Percentiles rank a stretch among this genome's conserved stretches.
Conservation (phyloP, 306 rosid species). For the Spatholobus suberectus region DNA sequence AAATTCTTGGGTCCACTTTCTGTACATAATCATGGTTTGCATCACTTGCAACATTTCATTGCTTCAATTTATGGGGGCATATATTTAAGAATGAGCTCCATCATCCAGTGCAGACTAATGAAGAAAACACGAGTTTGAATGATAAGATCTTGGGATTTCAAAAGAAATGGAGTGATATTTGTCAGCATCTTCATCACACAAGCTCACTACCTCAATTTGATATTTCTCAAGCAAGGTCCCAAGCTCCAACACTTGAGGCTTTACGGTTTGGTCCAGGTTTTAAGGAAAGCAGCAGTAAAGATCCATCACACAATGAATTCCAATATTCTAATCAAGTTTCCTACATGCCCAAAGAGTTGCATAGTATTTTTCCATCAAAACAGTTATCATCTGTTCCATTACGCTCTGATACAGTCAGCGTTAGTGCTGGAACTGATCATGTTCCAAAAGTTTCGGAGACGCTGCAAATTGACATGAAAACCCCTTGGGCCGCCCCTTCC, state of each 20-base stretch:
- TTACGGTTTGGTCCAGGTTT: constrained; percentile 44
- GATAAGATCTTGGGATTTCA: constrained; percentile 57
- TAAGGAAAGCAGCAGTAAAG: constrained; percentile 59
- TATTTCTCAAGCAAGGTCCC: constrained; percentile 51
- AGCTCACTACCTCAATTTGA: constrained; percentile 49
- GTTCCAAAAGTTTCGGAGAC: constrained; percentile 44
- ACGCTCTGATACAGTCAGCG: constrained; percentile 43
- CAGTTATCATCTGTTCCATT: constrained; percentile 40
- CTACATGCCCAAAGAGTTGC: constrained; percentile 44
- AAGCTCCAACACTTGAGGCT: constrained; percentile 52
- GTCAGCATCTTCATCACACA: constrained; percentile 61
- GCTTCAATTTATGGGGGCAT: constrained; percentile 36
- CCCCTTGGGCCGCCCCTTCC: constrained; percentile 43
- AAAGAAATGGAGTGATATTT: constrained; percentile 79
- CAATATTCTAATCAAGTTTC: constrained; percentile 42
- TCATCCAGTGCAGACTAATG: constrained; percentile 76
- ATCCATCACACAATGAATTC: constrained; percentile 48
- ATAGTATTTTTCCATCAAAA: constrained; percentile 47
- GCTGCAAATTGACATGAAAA: constrained; percentile 41
- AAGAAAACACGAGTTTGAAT: constrained; percentile 55
- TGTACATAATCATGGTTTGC: constrained; percentile 16
- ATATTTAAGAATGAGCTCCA: constrained; percentile 54
- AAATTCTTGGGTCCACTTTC: constrained; percentile 20
- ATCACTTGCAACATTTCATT: constrained; percentile 29
- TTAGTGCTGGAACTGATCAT: constrained; percentile 38